Percentiles rank a stretch among this genome's conserved stretches.
Evolutionary conservation across 2,329 filamentous ascomycete species (phyloP).

Genomic region (Cadophora sp.): DNA sequence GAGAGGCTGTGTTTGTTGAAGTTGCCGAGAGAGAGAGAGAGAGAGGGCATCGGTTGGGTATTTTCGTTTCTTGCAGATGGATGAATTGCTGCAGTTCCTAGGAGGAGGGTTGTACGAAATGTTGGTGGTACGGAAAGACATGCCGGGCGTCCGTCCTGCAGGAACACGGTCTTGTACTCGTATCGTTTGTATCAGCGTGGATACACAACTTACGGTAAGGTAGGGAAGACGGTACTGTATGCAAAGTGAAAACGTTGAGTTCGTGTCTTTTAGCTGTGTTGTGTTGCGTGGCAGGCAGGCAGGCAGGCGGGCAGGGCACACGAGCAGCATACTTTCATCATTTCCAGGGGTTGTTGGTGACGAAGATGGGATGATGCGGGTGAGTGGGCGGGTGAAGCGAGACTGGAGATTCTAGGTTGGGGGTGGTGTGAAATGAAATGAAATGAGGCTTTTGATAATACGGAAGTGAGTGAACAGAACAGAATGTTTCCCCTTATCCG

Average conservation of each 20-base stretch:
- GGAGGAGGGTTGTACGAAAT: not conserved
- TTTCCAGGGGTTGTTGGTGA: not conserved
- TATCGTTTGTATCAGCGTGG: not conserved
- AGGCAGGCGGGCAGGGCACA: not conserved
- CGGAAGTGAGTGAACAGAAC: too few species aligned
- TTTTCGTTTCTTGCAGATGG: not conserved
- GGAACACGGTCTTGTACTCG: not conserved
- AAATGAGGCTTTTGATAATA: constrained; percentile 7
- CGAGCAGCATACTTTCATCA: not conserved
- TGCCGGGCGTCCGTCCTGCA: not conserved
- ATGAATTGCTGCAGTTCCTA: too few species aligned
- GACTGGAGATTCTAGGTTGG: too few species aligned
- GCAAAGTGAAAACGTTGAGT: constrained; percentile 4
- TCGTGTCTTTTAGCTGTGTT: not conserved
- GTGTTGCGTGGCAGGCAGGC: too few species aligned
- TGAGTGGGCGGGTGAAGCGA: not conserved
- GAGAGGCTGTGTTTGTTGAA: constrained; percentile 5
- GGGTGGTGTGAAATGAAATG: not conserved
- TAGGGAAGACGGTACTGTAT: too few species aligned
- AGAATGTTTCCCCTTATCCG: not conserved
- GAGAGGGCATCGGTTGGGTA: not conserved
- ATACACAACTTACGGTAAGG: not conserved
- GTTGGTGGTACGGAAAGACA: not conserved
- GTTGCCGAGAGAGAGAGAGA: not conserved
- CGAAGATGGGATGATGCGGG: not conserved